Evolutionary conservation across 2,329 filamentous ascomycete species (phyloP).

Genomic region (Arthrobotrys pseudoclavata): DNA sequence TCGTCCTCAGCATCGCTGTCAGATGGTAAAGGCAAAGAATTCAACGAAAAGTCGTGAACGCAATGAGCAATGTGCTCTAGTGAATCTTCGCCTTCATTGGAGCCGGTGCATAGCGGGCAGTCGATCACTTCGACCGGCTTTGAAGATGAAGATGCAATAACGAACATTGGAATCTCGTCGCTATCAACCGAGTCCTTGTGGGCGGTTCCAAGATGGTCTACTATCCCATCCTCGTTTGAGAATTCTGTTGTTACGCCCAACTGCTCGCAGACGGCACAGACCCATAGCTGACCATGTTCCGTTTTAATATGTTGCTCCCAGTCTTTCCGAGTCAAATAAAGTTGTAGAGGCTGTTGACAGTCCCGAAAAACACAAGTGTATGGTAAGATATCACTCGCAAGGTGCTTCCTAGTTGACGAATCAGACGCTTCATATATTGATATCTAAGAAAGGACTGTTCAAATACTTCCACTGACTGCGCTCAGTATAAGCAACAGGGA

Average conservation of each 20-base stretch:
- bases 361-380: slow-evolving; percentile 46
- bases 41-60: slow-evolving; percentile 50
- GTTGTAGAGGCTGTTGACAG: slow-evolving; percentile 34
- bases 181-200: slow-evolving; percentile 32
- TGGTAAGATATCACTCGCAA: slow-evolving; percentile 49
- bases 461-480: slow-evolving; percentile 31
- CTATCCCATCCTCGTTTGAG: slow-evolving; percentile 22
- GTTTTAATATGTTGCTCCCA: slow-evolving; percentile 52
- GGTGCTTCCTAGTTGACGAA: slow-evolving; percentile 39
- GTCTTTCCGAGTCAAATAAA: slow-evolving; percentile 45
- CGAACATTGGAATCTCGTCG: slow-evolving; percentile 52
- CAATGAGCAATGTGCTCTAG: slow-evolving; percentile 53
- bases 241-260: slow-evolving; percentile 25
- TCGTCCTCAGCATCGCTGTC: slow-evolving; percentile 12
- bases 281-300: slow-evolving; percentile 45
- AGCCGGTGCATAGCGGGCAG: slow-evolving; percentile 40
- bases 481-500: slow-evolving; percentile 14
- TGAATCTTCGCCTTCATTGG: slow-evolving; percentile 28
- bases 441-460: background rate
- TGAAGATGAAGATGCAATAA: slow-evolving; percentile 40
- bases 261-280: slow-evolving; percentile 40
- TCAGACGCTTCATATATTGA: background rate
- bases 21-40: slow-evolving; percentile 34
- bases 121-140: slow-evolving; percentile 26
- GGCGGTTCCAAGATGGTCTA: slow-evolving; percentile 15